These are phyloP conservation scores for Ophiocordyceps camponoti-leonardi DNA, from an alignment of 2,329 filamentous ascomycete genomes.

Conservation along the genomic window DNA sequence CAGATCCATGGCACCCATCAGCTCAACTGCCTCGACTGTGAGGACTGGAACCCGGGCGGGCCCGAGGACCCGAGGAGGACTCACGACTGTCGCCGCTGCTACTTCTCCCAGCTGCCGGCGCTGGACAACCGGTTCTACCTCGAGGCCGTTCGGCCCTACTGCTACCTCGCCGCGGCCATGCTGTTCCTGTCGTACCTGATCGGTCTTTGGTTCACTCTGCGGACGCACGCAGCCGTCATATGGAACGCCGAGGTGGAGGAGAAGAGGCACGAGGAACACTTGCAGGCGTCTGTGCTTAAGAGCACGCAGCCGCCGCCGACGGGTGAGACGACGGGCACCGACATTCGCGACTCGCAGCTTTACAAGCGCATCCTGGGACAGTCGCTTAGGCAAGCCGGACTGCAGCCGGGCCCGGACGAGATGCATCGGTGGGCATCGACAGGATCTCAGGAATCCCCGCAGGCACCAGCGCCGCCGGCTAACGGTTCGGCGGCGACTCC, in stretches of 20 bases:
- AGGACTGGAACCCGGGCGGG: conserved; percentile 22
- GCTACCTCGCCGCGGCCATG: conserved; percentile 69
- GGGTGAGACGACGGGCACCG: conserved; percentile 34
- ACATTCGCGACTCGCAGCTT: conserved; percentile 73
- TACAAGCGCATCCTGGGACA: conserved; percentile 91
- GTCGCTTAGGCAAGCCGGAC: conserved; percentile 67
- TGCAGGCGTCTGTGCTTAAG: conserved; percentile 15
- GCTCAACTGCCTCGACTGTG: conserved; percentile 61
- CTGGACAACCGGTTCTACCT: conserved; percentile 78
- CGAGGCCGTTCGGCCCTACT: conserved; percentile 83
- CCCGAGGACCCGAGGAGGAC: conserved; percentile 18
- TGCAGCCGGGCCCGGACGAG: conserved; percentile 36
- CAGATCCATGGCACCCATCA: conserved; percentile 98
- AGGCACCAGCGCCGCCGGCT: conserved; percentile 12
- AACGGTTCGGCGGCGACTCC: conserved; percentile 35
- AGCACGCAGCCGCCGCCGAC: conserved; percentile 20
- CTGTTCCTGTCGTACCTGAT: conserved; percentile 89
- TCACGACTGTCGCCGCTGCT: conserved; percentile 79
- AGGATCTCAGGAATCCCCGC: conserved; percentile 1
- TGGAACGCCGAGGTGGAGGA: conserved; percentile 79
- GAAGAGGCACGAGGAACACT: conserved; percentile 45
- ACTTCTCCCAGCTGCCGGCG: conserved; percentile 75
- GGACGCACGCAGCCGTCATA: conserved; percentile 91
- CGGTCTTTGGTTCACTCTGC: conserved; percentile 84
- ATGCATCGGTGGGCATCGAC: conserved; percentile 21